A percentile compares a stretch with the other conserved stretches of the same genome.
Conservation (phyloP, 495 filamentous ascomycete genomes). For the Penicillium ucsense region DNA sequence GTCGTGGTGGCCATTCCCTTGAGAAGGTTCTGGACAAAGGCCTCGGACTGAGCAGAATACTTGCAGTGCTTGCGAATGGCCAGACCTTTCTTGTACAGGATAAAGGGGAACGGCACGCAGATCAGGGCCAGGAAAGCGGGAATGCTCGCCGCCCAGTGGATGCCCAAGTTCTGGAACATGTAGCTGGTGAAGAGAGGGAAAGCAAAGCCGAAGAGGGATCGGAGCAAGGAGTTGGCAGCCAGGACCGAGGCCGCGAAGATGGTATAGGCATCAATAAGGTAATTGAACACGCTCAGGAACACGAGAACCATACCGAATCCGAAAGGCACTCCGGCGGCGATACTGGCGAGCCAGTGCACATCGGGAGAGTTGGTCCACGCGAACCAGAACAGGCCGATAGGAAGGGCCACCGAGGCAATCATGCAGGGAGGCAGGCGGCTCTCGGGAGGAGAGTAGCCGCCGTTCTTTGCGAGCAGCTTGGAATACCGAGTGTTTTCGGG, state of each 20-base stretch:
- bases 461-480: constrained; percentile 17
- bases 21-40: constrained; percentile 20
- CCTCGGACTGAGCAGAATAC: constrained; percentile 44
- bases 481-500: constrained; percentile 31
- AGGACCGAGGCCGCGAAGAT: constrained; percentile 66
- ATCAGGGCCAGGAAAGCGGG: constrained; percentile 62
- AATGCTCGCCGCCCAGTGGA: constrained; percentile 63
- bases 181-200: constrained; percentile 68
- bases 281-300: constrained; percentile 59
- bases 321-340: constrained; percentile 51
- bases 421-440: constrained; percentile 26
- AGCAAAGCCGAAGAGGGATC: constrained; percentile 53
- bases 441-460: constrained; percentile 27
- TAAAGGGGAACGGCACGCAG: constrained; percentile 62
- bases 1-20: not conserved
- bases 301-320: constrained; percentile 59
- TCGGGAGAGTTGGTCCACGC: constrained; percentile 52
- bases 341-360: constrained; percentile 54
- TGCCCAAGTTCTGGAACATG: constrained; percentile 59
- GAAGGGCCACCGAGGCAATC: constrained; percentile 24
- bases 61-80: constrained; percentile 56
- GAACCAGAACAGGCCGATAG: constrained; percentile 44
- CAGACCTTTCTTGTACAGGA: constrained; percentile 60
- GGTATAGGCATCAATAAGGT: constrained; percentile 61
- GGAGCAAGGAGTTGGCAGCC: constrained; percentile 58